A percentile compares a stretch with the other conserved stretches of the same genome.
These are phyloP conservation scores for Silene noctiflora DNA, from an alignment of 179 eudicot genomes.

Conservation along the genomic window DNA sequence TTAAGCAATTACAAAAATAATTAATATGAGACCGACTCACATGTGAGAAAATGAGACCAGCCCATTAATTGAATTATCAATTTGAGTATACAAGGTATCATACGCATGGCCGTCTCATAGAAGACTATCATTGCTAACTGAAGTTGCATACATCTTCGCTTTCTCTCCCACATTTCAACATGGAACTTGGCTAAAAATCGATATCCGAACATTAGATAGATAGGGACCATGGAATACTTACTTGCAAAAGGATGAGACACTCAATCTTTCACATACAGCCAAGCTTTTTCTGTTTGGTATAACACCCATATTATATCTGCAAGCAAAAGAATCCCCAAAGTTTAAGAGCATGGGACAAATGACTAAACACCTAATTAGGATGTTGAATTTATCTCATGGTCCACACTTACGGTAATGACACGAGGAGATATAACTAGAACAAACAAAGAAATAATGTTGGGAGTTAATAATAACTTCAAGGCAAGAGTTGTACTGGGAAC, in stretches of 20 bases:
- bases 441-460: background rate
- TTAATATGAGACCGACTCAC: background rate
- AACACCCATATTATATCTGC: slow-evolving; percentile 90
- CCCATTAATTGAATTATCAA: background rate
- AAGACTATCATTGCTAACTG: background rate
- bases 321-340: slow-evolving; percentile 20
- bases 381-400: background rate
- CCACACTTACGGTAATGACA: background rate
- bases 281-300: slow-evolving; percentile 73
- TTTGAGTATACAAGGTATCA: too few relatives aligned
- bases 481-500: background rate
- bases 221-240: slow-evolving; percentile 29
- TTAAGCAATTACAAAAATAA: background rate
- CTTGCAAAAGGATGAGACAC: slow-evolving; percentile 88
- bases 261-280: slow-evolving; percentile 66
- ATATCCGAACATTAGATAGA: background rate
- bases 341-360: background rate
- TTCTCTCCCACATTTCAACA: background rate
- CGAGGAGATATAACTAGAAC: background rate
- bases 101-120: background rate
- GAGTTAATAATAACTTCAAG: background rate
- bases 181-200: background rate
- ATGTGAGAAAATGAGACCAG: background rate
- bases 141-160: background rate
- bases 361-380: background rate